A percentile compares a stretch with the other conserved stretches of the same genome.
Conservation (phyloP, 768 basidiomycete species). For the Termitomyces sp. region DNA sequence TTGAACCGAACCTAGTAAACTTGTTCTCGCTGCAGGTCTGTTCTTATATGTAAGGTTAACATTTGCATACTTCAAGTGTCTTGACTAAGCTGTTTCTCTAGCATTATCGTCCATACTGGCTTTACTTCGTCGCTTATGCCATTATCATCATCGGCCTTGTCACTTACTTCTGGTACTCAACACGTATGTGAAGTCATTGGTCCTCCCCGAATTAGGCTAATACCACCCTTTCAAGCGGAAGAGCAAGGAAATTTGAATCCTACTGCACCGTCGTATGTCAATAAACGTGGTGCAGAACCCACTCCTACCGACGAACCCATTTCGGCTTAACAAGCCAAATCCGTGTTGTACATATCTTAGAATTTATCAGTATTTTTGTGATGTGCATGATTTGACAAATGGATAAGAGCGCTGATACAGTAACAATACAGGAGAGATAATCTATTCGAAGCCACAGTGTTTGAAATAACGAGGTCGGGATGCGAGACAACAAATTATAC, state of each 20-base stretch:
- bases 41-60: slow-evolving; percentile 41
- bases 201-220: slow-evolving; percentile 1
- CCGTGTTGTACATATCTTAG: not conserved
- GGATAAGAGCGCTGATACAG: not conserved
- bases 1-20: not conserved
- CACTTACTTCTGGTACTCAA: slow-evolving; percentile 83
- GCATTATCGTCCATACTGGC: slow-evolving; percentile 84
- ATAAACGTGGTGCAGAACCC: slow-evolving; percentile 13
- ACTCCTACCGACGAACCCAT: not conserved
- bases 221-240: slow-evolving; percentile 15
- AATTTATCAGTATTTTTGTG: not conserved
- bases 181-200: slow-evolving; percentile 51
- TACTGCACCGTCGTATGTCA: slow-evolving; percentile 18
- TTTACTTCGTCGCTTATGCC: slow-evolving; percentile 79
- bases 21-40: slow-evolving; percentile 29
- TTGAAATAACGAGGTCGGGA: not conserved
- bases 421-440: not conserved
- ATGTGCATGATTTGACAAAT: not conserved
- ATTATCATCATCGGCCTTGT: slow-evolving; percentile 71
- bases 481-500: not conserved
- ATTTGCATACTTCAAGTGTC: not conserved
- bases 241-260: slow-evolving; percentile 21
- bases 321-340: not conserved
- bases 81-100: slow-evolving; percentile 22
- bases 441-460: not conserved